Percentiles rank a stretch among this genome's conserved stretches.
Evolutionary conservation across 2,329 filamentous ascomycete genomes (phyloP).

Genomic region (Claviceps spartinae): DNA sequence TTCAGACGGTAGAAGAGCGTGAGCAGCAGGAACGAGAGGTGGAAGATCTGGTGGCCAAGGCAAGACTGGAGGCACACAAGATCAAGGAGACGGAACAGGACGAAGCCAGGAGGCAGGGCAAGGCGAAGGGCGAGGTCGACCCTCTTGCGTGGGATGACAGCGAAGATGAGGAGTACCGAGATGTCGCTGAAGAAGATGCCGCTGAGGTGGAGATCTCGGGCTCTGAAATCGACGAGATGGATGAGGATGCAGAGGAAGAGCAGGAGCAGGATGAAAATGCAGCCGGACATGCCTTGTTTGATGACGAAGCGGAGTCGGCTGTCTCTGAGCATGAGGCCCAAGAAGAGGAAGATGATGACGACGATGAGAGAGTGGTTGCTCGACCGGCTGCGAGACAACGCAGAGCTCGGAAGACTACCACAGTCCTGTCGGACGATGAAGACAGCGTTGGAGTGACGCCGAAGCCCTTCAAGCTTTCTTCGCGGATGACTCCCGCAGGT

Average conservation of each 20-base stretch:
- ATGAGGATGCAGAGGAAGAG: constrained; percentile 20
- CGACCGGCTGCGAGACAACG: constrained; percentile 29
- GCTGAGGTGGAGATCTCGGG: constrained; percentile 30
- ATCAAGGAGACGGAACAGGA: constrained; percentile 67
- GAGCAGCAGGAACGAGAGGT: constrained; percentile 70
- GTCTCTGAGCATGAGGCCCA: constrained; percentile 18
- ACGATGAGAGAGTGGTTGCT: constrained; percentile 21
- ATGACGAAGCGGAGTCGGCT: constrained; percentile 26
- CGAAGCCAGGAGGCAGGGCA: constrained; percentile 51
- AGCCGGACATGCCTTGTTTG: constrained; percentile 19
- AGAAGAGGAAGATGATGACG: constrained; percentile 16
- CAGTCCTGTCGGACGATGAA: constrained; percentile 50
- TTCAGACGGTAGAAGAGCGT: constrained; percentile 78
- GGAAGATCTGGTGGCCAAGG: constrained; percentile 78
- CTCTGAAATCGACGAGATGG: constrained; percentile 27
- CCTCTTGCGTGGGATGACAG: constrained; percentile 44
- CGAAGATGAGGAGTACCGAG: constrained; percentile 37
- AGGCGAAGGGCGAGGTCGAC: constrained; percentile 32
- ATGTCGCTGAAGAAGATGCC: constrained; percentile 23
- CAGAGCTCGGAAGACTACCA: constrained; percentile 34
- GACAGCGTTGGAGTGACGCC: constrained; percentile 34
- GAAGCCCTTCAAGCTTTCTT: constrained; percentile 25
- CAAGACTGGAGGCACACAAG: constrained; percentile 59
- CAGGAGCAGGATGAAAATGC: constrained; percentile 20
- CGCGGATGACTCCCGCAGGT: constrained; percentile 28